Conservation (phyloP, 2,329 filamentous ascomycete species). For the Penicillium glabrum region DNA sequence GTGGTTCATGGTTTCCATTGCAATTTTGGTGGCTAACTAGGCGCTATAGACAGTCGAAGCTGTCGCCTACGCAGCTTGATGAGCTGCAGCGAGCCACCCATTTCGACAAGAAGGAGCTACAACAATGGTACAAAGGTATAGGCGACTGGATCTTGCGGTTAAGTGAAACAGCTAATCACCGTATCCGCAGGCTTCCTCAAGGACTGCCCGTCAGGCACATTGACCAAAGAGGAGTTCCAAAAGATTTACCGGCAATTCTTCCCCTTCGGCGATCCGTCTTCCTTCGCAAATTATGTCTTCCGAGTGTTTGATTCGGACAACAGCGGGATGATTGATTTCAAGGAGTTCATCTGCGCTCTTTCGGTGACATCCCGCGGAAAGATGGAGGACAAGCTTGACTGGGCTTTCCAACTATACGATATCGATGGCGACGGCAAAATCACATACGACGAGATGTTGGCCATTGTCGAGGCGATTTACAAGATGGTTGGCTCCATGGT, state of each 20-base stretch:
- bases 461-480: slow-evolving; percentile 98
- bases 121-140: slow-evolving; percentile 99
- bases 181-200: slow-evolving; percentile 78
- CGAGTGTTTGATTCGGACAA: slow-evolving; percentile 98
- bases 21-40: not conserved
- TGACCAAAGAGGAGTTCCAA: slow-evolving; percentile 98
- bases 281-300: slow-evolving; percentile 98
- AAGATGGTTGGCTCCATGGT: slow-evolving; percentile 99
- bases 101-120: slow-evolving; percentile 99
- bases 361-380: slow-evolving; percentile 96
- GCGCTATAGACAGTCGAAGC: slow-evolving; percentile 82
- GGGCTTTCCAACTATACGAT: slow-evolving; percentile 99
- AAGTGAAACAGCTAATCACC: slow-evolving; percentile 11
- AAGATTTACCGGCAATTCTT: slow-evolving; percentile 99
- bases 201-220: slow-evolving; percentile 94
- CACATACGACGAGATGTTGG: slow-evolving; percentile 97
- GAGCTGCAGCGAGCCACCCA: slow-evolving; percentile 97
- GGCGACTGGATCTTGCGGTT: not conserved
- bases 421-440: slow-evolving; percentile 99
- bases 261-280: slow-evolving; percentile 94
- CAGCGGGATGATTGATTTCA: slow-evolving; percentile 97
- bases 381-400: slow-evolving; percentile 99
- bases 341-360: slow-evolving; percentile 97
- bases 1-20: not conserved
- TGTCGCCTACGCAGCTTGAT: slow-evolving; percentile 90